phyloP scores from a whole-genome alignment of 2,329 filamentous ascomycete genomes.

The Aspergillus sp. region DNA sequence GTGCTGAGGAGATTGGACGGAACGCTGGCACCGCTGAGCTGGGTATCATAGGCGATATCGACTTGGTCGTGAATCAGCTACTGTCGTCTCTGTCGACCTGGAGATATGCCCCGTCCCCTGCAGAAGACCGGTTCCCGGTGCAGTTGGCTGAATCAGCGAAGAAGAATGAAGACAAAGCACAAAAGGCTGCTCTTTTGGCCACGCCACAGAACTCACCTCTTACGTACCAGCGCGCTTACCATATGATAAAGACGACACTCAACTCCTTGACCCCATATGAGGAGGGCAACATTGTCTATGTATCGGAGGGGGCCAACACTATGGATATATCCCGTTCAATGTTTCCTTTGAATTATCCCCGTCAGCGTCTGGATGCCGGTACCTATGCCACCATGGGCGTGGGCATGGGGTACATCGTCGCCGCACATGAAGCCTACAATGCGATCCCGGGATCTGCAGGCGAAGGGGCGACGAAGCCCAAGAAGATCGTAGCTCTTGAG shows the following conservation, averaged over 20 bases:
- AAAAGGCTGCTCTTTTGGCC: conserved; percentile 35
- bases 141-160: conserved; percentile 24
- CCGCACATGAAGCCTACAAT: conserved; percentile 54
- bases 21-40: conserved; percentile 46
- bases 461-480: conserved; percentile 22
- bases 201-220: conserved; percentile 36
- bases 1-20: conserved; percentile 50
- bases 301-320: conserved; percentile 56
- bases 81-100: conserved; percentile 37
- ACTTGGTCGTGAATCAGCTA: conserved; percentile 46
- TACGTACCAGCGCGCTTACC: conserved; percentile 49
- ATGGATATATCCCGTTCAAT: conserved; percentile 57
- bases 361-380: conserved; percentile 53
- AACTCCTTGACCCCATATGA: conserved; percentile 42
- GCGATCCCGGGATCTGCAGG: conserved; percentile 32
- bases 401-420: conserved; percentile 53
- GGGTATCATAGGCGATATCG: conserved; percentile 50
- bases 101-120: conserved; percentile 36
- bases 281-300: conserved; percentile 48
- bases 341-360: conserved; percentile 51
- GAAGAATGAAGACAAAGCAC: conserved; percentile 46
- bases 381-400: conserved; percentile 59
- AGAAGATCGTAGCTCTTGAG: conserved; percentile 54
- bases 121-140: conserved; percentile 23
- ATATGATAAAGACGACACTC: conserved; percentile 48